Percentiles rank a stretch among this genome's conserved stretches.
phyloP scores from a whole-genome alignment of 768 basidiomycete species.

The Kwoniella shandongensis region DNA sequence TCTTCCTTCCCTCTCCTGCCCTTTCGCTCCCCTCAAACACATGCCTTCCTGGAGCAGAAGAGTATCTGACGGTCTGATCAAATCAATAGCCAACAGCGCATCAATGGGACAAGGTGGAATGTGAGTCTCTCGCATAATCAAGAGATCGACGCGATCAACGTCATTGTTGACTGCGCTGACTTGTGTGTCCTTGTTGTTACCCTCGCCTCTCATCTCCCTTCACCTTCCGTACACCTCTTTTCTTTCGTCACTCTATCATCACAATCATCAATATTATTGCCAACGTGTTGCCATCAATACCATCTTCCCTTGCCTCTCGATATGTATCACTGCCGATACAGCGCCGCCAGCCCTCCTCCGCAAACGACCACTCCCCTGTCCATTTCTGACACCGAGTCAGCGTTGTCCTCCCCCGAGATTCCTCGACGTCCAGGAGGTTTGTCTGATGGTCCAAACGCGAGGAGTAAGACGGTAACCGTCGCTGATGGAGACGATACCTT shows the following conservation, averaged over 20 bases:
- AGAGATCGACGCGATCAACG: too few species aligned
- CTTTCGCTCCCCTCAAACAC: conserved; percentile 5
- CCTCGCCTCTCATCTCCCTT: conserved; percentile 6
- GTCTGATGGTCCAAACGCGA: conserved; percentile 61
- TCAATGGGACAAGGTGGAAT: conserved; percentile 18
- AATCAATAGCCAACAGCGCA: conserved; percentile 16
- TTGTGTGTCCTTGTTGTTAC: too few species aligned
- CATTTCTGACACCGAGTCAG: conserved; percentile 29
- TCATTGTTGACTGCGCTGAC: too few species aligned
- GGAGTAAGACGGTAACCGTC: conserved; percentile 76
- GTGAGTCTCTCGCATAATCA: too few species aligned
- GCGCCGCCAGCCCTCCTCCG: conserved; percentile 15
- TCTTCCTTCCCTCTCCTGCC: neutral
- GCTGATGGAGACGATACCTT: conserved; percentile 71
- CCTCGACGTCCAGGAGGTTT: conserved; percentile 34
- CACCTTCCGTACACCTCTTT: conserved; percentile 4
- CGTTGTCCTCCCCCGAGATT: conserved; percentile 16
- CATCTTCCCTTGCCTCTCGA: neutral
- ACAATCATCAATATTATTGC: conserved; percentile 1
- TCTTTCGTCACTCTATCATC: conserved; percentile 2
- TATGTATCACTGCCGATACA: neutral
- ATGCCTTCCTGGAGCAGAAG: conserved; percentile 14
- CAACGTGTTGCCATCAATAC: neutral
- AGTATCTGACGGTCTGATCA: conserved; percentile 20
- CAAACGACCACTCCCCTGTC: conserved; percentile 30